phyloP scores from a whole-genome alignment of 768 basidiomycete genomes.

The Epithele typhae region DNA sequence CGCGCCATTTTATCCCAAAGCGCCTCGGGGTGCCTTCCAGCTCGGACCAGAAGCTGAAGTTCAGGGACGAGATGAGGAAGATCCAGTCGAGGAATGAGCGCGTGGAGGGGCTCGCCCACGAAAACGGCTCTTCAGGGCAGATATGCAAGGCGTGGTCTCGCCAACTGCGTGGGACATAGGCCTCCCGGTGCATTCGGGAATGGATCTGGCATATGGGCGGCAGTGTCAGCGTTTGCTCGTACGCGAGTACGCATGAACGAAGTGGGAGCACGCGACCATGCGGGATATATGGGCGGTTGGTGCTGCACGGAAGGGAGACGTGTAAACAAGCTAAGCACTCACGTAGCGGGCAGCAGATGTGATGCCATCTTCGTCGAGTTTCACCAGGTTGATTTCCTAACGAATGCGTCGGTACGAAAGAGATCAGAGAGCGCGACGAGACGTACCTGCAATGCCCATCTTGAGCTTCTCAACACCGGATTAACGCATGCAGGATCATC shows the following conservation, averaged over 20 bases:
- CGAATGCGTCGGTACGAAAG: no score
- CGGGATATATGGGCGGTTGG: slow-evolving; percentile 1
- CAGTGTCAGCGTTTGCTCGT: no score
- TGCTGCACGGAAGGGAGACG: no score
- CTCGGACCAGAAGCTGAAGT: slow-evolving; percentile 90
- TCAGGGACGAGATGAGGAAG: slow-evolving; percentile 80
- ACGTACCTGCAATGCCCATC: background rate
- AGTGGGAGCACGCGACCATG: slow-evolving; percentile 1
- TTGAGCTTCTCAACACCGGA: background rate
- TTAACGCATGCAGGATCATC: no score
- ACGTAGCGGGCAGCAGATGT: slow-evolving; percentile 65
- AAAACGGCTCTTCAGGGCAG: slow-evolving; percentile 60
- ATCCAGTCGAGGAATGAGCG: slow-evolving; percentile 74
- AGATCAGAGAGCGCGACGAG: no score
- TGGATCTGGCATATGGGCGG: no score
- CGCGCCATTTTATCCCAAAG: slow-evolving; percentile 77
- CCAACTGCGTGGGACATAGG: slow-evolving; percentile 81
- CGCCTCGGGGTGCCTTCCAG: slow-evolving; percentile 51
- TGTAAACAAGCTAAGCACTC: no score
- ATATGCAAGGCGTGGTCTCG: slow-evolving; percentile 73
- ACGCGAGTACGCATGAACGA: no score
- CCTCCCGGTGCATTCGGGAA: slow-evolving; percentile 49
- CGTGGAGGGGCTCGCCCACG: slow-evolving; percentile 45
- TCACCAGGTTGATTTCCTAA: slow-evolving; percentile 58
- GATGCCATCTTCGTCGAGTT: slow-evolving; percentile 57